Conservation (phyloP, 2,329 filamentous ascomycete species). For the Claviceps lovelessii region DNA sequence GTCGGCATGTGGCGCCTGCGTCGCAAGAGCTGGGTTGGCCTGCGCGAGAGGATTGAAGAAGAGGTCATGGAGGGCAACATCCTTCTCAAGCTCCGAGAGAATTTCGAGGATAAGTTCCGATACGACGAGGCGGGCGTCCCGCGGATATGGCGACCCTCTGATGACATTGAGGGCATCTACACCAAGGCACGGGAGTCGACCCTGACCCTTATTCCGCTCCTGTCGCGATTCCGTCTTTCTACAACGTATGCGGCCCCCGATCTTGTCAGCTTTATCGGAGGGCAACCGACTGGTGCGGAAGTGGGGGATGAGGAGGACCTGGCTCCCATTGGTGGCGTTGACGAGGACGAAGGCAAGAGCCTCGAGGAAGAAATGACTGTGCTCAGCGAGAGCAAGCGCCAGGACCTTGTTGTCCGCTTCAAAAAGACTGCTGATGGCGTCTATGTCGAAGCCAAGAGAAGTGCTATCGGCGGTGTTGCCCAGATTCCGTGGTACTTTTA, state of each 20-base stretch:
- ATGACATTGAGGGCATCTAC: constrained; percentile 94
- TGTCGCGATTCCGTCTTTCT: constrained; percentile 69
- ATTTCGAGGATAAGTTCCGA: constrained; percentile 98
- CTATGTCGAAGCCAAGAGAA: constrained; percentile 93
- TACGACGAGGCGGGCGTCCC: constrained; percentile 93
- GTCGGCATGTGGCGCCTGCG: constrained; percentile 85
- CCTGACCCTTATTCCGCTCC: constrained; percentile 73
- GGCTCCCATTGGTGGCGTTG: constrained; percentile 76
- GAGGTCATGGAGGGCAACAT: constrained; percentile 98
- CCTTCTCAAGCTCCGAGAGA: constrained; percentile 85
- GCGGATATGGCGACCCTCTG: constrained; percentile 87
- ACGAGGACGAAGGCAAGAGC: constrained; percentile 88
- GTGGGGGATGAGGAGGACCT: constrained; percentile 83
- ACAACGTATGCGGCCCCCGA: constrained; percentile 64
- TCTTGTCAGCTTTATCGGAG: constrained; percentile 71
- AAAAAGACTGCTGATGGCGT: constrained; percentile 98
- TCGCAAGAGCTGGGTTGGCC: constrained; percentile 84
- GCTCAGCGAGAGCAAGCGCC: constrained; percentile 76
- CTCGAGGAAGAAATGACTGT: constrained; percentile 93
- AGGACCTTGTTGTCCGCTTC: constrained; percentile 86
- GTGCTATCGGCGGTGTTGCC: constrained; percentile 86
- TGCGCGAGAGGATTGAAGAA: constrained; percentile 84
- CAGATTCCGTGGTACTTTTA: constrained; percentile 95
- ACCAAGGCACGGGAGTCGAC: constrained; percentile 87
- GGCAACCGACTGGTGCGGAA: constrained; percentile 58